A percentile compares a stretch with the other conserved stretches of the same genome.
These are phyloP conservation scores for Whalleya microplaca DNA, from an alignment of 2,329 filamentous ascomycete genomes.

Conservation along the genomic window DNA sequence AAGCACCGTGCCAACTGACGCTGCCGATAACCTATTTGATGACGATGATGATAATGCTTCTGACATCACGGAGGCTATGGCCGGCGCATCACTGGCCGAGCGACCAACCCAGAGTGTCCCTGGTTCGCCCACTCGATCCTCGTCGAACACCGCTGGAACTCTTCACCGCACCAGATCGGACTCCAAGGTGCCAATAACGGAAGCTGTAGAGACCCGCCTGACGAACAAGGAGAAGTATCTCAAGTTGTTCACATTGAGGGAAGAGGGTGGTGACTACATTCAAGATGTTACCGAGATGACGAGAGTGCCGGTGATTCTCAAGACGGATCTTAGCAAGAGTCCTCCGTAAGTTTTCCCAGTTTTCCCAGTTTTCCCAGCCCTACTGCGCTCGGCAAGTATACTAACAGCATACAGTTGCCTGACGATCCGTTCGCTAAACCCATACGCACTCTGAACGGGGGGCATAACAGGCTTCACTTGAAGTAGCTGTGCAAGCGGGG, in stretches of 20 bases:
- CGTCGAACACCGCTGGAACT: constrained; percentile 64
- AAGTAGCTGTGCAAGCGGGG: constrained; percentile 10
- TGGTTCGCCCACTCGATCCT: constrained; percentile 81
- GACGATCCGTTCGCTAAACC: constrained; percentile 69
- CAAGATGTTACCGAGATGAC: constrained; percentile 99
- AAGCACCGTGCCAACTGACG: constrained; percentile 89
- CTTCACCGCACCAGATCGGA: constrained; percentile 92
- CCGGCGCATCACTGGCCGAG: constrained; percentile 85
- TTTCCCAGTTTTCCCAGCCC: constrained; percentile 56
- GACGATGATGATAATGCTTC: constrained; percentile 88
- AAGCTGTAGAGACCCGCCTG: constrained; percentile 77
- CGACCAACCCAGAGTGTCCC: constrained; percentile 95
- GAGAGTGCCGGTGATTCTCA: constrained; percentile 93
- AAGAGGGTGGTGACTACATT: constrained; percentile 94
- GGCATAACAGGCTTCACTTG: constrained; percentile 7
- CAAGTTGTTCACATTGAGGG: constrained; percentile 83
- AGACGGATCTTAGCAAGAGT: constrained; percentile 98
- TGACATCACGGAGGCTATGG: constrained; percentile 87
- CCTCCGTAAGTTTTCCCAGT: constrained; percentile 91
- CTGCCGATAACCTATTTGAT: constrained; percentile 93
- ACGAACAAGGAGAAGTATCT: constrained; percentile 97
- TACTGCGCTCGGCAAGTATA: constrained; percentile 10
- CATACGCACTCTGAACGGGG: constrained; percentile 52
- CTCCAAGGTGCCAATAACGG: constrained; percentile 79
- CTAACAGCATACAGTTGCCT: constrained; percentile 59